phyloP scores from a whole-genome alignment of 2,329 filamentous ascomycete genomes.

The Intubia oerlemansii region DNA sequence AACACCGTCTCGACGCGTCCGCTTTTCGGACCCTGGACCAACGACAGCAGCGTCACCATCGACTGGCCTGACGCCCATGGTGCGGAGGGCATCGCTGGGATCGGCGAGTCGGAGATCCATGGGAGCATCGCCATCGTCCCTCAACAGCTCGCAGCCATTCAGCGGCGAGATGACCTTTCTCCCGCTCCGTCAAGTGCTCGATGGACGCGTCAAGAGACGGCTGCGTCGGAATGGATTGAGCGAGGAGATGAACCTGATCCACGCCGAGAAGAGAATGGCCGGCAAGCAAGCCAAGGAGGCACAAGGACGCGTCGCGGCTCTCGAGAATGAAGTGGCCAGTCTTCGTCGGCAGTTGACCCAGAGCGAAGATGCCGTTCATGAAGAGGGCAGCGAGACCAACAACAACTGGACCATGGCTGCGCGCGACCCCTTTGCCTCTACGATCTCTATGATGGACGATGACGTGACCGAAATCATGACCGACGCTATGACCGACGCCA shows the following conservation, averaged over 20 bases:
- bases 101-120: too few relatives aligned
- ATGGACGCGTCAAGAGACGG: constrained; percentile 34
- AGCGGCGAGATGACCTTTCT: constrained; percentile 22
- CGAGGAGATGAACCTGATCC: constrained; percentile 33
- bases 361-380: too few relatives aligned
- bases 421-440: constrained; percentile 23
- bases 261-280: constrained; percentile 24
- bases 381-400: too few relatives aligned
- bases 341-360: too few relatives aligned
- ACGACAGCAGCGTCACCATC: constrained; percentile 10
- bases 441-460: constrained; percentile 21
- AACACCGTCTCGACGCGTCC: constrained; percentile 33
- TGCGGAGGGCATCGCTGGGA: constrained; percentile 28
- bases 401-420: constrained; percentile 31
- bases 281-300: constrained; percentile 17
- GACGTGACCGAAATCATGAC: constrained; percentile 16
- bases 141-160: constrained; percentile 8
- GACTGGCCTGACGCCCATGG: constrained; percentile 37
- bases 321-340: constrained; percentile 15
- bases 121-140: too few relatives aligned
- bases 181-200: constrained; percentile 30
- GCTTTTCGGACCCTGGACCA: constrained; percentile 36
- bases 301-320: constrained; percentile 13
- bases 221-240: constrained; percentile 33
- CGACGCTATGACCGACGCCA: too few relatives aligned